Evolutionary conservation across 1,284 basidiomycete species (phyloP).

Genomic region (Naganishia albida): DNA sequence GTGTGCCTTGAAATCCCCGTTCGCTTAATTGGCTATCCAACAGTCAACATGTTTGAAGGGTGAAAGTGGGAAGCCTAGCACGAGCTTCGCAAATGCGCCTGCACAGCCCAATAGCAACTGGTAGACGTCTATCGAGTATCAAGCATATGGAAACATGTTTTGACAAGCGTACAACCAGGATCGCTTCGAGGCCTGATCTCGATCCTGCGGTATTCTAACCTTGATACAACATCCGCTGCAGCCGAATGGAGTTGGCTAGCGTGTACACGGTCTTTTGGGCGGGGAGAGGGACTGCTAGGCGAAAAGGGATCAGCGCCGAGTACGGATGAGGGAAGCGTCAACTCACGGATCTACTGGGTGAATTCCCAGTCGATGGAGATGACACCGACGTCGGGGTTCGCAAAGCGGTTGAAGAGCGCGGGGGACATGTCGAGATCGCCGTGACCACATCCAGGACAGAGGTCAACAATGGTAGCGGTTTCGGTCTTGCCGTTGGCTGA

Average conservation of each 20-base stretch:
- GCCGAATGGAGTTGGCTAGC: background rate
- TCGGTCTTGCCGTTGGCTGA: constrained; percentile 60
- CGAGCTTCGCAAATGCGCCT: too few species aligned
- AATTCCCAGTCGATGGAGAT: background rate
- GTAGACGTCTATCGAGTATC: too few species aligned
- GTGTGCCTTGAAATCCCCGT: too few species aligned
- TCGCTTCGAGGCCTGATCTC: background rate
- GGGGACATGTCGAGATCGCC: constrained; percentile 66
- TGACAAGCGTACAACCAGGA: background rate
- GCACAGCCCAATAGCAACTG: too few species aligned
- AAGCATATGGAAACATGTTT: too few species aligned
- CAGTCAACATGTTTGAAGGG: too few species aligned
- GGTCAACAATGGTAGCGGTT: constrained; percentile 56
- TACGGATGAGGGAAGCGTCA: background rate
- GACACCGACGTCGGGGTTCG: constrained; percentile 8
- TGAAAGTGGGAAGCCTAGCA: too few species aligned
- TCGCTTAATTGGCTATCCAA: too few species aligned
- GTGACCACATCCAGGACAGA: constrained; percentile 44
- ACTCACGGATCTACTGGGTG: background rate
- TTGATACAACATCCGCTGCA: background rate
- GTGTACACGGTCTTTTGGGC: background rate
- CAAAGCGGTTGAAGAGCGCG: constrained; percentile 17
- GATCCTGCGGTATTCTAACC: background rate
- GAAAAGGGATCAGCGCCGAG: background rate
- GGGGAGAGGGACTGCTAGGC: background rate